These are phyloP conservation scores for Xylariaceae sp. DNA, from an alignment of 2,329 filamentous ascomycete species.

Conservation along the genomic window DNA sequence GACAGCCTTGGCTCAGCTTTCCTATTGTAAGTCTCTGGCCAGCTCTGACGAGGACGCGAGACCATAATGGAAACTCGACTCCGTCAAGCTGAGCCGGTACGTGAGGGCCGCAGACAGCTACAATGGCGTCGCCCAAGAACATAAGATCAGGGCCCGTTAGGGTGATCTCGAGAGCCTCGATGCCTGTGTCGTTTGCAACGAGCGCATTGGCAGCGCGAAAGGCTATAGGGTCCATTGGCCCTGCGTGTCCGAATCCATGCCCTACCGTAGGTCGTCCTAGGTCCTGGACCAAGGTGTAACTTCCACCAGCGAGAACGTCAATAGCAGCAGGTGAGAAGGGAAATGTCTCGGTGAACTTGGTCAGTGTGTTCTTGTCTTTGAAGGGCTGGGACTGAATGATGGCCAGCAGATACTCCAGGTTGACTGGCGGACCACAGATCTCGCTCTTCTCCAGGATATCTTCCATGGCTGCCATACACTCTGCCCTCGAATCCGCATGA, in stretches of 20 bases:
- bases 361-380: background rate
- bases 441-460: constrained; percentile 1
- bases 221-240: constrained; percentile 7
- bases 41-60: constrained; percentile 1
- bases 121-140: constrained; percentile 2
- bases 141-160: constrained; percentile 4
- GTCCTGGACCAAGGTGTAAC: constrained; percentile 6
- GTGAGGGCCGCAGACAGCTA: constrained; percentile 3
- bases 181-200: constrained; percentile 1
- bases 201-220: constrained; percentile 6
- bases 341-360: constrained; percentile 3
- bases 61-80: background rate
- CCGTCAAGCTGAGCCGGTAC: constrained; percentile 2
- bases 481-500: background rate
- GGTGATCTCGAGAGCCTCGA: constrained; percentile 4
- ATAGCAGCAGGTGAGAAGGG: constrained; percentile 1
- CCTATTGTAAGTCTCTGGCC: constrained; percentile 4
- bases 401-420: constrained; percentile 1
- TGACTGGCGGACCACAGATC: background rate
- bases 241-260: constrained; percentile 4
- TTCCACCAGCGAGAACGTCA: constrained; percentile 4
- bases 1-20: constrained; percentile 3
- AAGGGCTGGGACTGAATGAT: background rate
- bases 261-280: constrained; percentile 3
- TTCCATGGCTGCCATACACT: background rate